phyloP scores from a whole-genome alignment of 2,329 filamentous ascomycete genomes.

The Chrysoporthe deuterocubensis region DNA sequence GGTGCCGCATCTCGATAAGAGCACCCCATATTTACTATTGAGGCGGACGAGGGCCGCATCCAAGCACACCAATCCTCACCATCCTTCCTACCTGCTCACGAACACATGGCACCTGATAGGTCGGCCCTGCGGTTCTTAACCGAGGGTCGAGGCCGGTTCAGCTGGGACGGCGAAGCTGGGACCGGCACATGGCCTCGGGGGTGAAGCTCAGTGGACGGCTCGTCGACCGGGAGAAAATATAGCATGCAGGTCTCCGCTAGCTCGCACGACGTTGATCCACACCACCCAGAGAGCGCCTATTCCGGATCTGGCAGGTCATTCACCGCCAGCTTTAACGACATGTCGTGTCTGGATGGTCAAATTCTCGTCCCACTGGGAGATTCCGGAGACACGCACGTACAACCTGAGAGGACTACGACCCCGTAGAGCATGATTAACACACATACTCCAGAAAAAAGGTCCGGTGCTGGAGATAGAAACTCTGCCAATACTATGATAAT shows the following conservation, averaged over 20 bases:
- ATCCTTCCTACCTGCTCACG: not conserved
- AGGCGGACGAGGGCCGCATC: not conserved
- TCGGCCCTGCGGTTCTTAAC: too few species aligned
- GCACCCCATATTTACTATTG: not conserved
- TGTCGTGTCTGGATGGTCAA: not conserved
- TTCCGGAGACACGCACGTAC: not conserved
- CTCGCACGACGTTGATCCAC: not conserved
- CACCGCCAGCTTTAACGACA: not conserved
- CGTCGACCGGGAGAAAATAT: not conserved
- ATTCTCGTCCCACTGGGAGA: not conserved
- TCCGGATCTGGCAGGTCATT: slow-evolving; percentile 9
- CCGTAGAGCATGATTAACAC: not conserved
- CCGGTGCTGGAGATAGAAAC: too few species aligned
- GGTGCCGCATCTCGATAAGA: not conserved
- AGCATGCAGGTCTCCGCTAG: slow-evolving; percentile 10
- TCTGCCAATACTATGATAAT: too few species aligned
- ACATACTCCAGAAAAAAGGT: not conserved
- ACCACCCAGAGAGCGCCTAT: not conserved
- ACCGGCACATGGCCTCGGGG: slow-evolving; percentile 15
- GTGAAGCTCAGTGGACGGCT: slow-evolving; percentile 16
- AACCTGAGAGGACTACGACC: not conserved
- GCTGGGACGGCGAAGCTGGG: not conserved
- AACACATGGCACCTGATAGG: slow-evolving; percentile 5
- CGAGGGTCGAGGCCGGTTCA: not conserved
- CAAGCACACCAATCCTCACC: not conserved